Evolutionary conservation across 768 basidiomycete genomes (phyloP).

Genomic region (Mycena capillaripes): DNA sequence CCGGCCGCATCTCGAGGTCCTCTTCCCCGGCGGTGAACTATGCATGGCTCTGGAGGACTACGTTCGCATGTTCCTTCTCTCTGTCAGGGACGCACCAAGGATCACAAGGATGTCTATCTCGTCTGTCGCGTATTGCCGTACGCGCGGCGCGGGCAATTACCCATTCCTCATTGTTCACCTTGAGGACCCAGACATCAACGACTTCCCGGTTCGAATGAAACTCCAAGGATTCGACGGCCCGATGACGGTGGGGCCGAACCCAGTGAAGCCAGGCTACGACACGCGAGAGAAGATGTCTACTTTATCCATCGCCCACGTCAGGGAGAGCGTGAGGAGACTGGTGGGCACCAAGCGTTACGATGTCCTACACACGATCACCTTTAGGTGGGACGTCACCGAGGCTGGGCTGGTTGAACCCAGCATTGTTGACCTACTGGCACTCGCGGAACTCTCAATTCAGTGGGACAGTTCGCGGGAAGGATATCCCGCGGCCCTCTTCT

Average conservation of each 20-base stretch:
- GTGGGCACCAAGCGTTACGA: constrained; percentile 14
- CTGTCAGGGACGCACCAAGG: not conserved
- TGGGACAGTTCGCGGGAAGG: constrained; percentile 13
- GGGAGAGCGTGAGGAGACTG: not conserved
- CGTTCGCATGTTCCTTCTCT: not conserved
- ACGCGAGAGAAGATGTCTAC: not conserved
- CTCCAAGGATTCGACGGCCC: constrained; percentile 14
- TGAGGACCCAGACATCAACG: not conserved
- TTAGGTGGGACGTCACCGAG: not conserved
- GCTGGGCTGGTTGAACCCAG: not conserved
- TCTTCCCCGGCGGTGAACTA: not conserved
- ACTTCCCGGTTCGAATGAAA: constrained; percentile 10
- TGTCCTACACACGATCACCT: not conserved
- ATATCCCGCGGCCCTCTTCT: constrained; percentile 8
- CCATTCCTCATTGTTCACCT: constrained; percentile 9
- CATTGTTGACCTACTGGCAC: constrained; percentile 13
- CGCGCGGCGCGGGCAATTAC: not conserved
- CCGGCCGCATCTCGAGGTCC: not conserved
- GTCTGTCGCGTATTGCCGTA: constrained; percentile 2
- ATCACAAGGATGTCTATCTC: not conserved
- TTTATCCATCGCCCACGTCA: not conserved
- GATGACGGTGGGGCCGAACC: not conserved
- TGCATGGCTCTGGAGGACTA: not conserved
- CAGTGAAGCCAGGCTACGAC: not conserved
- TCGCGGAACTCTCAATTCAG: constrained; percentile 9